Base-by-base conservation (phyloP, 1,139 yeast species). In the Geotrichum bryndzae region DNA sequence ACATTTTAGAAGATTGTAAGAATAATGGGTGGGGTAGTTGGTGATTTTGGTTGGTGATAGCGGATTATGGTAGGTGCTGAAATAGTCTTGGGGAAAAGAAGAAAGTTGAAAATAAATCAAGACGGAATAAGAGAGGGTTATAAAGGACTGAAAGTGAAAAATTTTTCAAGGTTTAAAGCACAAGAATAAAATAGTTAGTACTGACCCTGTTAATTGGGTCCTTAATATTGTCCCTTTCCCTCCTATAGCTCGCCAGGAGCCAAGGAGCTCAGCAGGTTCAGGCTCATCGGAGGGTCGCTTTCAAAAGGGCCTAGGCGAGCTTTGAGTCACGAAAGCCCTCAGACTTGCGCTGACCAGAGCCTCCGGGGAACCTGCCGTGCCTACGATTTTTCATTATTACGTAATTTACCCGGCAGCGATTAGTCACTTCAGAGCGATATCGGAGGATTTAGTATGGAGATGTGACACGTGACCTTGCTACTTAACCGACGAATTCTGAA, bases 1-100 rank as follows among this genome's bases (percentile, higher is more conserved):
- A 79, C 87, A 85, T 83, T 50, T 45, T 41, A 41, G 15, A 15
- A 15, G 15, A 41, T 13, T 15, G 3, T 5, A 41, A 41, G n/a
- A 41, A 2, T 11, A 8, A 35, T 35, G 31, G 6, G 31, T 27
- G 31, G 31, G 31, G 31, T 27, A 27, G 31, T 27, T 27, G 31
- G 6, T 27, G 3, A 27, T 27, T 27, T 27, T 27, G 31, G 31
- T 27, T 27, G 31, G 31, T 27, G 31, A 27, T 27, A 27, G 31
- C 6, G 3, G 31, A 27, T 27, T 27, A 6, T 27, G 6, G 31
- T 27, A 27, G 31, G 31, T 27, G 31, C 31, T 27, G 31, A 18
- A 27, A 27, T 27, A 27, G 31, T 27, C 31, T 27, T 27, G 31
- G 31, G 31, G 31, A 27, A 27, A 6, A 27, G 31, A 27, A 27